Base-by-base conservation (phyloP, 169 alveolate species). In the Plasmodium yoelii region DNA sequence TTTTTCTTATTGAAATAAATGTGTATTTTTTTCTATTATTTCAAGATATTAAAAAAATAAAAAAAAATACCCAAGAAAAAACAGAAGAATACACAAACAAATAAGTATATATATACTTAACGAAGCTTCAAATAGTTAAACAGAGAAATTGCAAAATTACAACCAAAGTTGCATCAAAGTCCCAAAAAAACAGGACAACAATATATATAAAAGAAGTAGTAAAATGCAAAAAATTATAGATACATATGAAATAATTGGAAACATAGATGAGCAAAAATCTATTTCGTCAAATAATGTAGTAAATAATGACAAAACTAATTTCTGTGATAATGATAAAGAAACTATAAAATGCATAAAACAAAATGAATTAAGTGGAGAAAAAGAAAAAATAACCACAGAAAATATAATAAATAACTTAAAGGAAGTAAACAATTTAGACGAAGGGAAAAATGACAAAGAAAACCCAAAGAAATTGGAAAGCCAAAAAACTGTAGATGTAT, bases 171-270 rank as follows among this genome's bases (percentile, higher is more conserved):
- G 60, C 22, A 63, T 24, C 51, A 63, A 12, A 18, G 24, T 2
- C 3, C 24, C 0, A 49, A 75, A 49, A 63, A 0, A 24, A 7
- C 39, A 28, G 2, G 8, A 15, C 42, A 67, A 34, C 0, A 34
- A 34, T 34, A 67, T 18, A 44, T 13, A 15, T 7, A 67, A 18
- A 44, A 51, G 44, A 51, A 39, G 53, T 47, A 28, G 53, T 47
- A 47, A 69, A 24, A 75, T 75, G 88, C 28, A 75, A 22, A 51
- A 75, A 63, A 75, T 75, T 22, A 75, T 75, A 10, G 88, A 61
- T 26, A 63, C 70, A n/a, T 75, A 75, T 44, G 88, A 75, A 75
- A 75, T 75, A 49, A 64, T 75, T n/a, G 88, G 88, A 39, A 75
- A 63, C 49, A 75, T 75, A 18, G 88, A 75, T 63, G 88, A 75